Evolutionary conservation across 2,329 filamentous ascomycete genomes (phyloP).

Genomic region (Phialophora verrucosa): DNA sequence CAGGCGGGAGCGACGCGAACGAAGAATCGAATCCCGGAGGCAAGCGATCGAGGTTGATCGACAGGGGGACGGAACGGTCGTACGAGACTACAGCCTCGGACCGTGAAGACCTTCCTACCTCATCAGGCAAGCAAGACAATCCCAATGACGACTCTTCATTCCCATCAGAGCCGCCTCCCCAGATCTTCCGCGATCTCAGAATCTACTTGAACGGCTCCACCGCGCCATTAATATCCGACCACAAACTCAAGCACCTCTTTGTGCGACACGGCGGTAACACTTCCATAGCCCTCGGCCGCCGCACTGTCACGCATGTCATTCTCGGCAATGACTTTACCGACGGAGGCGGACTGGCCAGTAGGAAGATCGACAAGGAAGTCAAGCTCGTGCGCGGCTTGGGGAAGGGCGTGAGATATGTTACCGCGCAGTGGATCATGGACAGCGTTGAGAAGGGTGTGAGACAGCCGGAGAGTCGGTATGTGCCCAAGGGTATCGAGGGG

Average conservation of each 20-base stretch:
- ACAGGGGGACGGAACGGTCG: background rate
- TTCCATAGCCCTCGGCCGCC: constrained; percentile 72
- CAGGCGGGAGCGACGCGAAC: constrained; percentile 3
- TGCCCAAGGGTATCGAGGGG: constrained; percentile 57
- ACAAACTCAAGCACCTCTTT: constrained; percentile 80
- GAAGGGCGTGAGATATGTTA: constrained; percentile 76
- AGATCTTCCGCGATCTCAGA: constrained; percentile 72
- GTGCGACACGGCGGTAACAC: constrained; percentile 74
- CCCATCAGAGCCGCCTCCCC: constrained; percentile 35
- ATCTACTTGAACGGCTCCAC: constrained; percentile 91
- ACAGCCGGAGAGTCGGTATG: constrained; percentile 75
- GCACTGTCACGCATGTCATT: constrained; percentile 84
- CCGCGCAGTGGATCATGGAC: constrained; percentile 83
- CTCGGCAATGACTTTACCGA: constrained; percentile 67
- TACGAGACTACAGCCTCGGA: background rate
- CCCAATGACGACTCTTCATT: background rate
- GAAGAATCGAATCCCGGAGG: constrained; percentile 12
- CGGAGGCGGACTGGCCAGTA: constrained; percentile 75
- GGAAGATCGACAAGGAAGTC: constrained; percentile 84
- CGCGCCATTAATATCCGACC: constrained; percentile 79
- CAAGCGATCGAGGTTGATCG: constrained; percentile 24
- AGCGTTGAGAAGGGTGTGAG: constrained; percentile 77
- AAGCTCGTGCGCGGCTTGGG: constrained; percentile 62
- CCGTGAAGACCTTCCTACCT: background rate
- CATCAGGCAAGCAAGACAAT: constrained; percentile 16